Evolutionary conservation across 148 eudicot species (phyloP).

Genomic region (Salicornia ramosissima): DNA sequence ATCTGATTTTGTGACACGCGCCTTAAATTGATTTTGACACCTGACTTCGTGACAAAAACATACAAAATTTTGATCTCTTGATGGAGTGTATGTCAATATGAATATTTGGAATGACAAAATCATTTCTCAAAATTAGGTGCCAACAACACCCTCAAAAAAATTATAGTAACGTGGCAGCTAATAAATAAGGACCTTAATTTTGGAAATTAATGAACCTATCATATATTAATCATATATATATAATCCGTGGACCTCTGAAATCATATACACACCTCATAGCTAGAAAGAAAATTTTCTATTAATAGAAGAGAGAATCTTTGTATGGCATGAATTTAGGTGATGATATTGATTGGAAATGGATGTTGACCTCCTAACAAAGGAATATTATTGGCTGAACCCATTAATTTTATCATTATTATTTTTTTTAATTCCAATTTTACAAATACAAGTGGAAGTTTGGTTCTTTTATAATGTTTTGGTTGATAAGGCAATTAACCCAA

Average conservation of each 20-base stretch:
- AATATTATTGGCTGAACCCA: slow-evolving; percentile 62
- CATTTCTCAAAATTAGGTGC: too few relatives aligned
- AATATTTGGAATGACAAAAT: too few relatives aligned
- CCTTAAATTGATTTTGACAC: too few relatives aligned
- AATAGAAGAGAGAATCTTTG: slow-evolving; percentile 51
- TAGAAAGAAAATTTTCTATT: slow-evolving; percentile 34
- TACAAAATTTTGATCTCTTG: too few relatives aligned
- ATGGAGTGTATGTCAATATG: too few relatives aligned
- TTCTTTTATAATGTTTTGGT: slow-evolving; percentile 36
- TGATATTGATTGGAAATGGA: slow-evolving; percentile 74
- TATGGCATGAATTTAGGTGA: slow-evolving; percentile 57
- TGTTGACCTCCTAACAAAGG: slow-evolving; percentile 74
- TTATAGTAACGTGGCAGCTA: slow-evolving; percentile 17
- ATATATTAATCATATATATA: slow-evolving; percentile 8
- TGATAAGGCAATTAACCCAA: slow-evolving; percentile 31
- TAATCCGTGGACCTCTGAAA: not conserved
- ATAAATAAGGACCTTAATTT: slow-evolving; percentile 16
- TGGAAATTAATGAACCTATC: slow-evolving; percentile 10
- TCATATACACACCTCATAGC: slow-evolving; percentile 18
- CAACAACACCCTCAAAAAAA: slow-evolving; percentile 16
- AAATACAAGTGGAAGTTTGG: slow-evolving; percentile 28
- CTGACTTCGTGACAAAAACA: too few relatives aligned
- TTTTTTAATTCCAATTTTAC: slow-evolving; percentile 21
- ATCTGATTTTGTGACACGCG: too few relatives aligned
- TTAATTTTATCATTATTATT: slow-evolving; percentile 18